Evolutionary conservation across 768 basidiomycete species (phyloP).

Genomic region (Termitomyces sp.): DNA sequence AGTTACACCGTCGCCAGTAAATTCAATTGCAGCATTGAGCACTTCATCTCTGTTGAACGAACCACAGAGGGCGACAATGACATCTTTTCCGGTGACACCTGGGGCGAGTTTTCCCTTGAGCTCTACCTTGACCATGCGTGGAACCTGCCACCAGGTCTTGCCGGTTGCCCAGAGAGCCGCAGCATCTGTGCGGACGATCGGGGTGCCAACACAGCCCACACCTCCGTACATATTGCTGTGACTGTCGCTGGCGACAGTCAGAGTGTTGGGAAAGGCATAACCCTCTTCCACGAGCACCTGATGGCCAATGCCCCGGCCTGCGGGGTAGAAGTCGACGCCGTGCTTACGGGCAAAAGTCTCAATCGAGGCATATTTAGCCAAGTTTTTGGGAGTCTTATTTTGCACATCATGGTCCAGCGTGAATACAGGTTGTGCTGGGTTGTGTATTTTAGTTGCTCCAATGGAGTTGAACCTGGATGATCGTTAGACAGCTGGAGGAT

Average conservation of each 20-base stretch:
- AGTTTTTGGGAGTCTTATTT: constrained; percentile 86
- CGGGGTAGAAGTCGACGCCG: constrained; percentile 91
- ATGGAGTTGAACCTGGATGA: constrained; percentile 83
- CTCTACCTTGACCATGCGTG: constrained; percentile 93
- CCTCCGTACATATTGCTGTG: constrained; percentile 99
- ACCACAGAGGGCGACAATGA: constrained; percentile 95
- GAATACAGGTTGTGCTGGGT: constrained; percentile 86
- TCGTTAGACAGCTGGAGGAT: constrained; percentile 1
- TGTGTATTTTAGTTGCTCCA: constrained; percentile 78
- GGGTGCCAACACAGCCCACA: constrained; percentile 94
- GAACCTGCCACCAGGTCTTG: constrained; percentile 99
- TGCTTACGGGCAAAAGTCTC: constrained; percentile 86
- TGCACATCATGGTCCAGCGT: constrained; percentile 98
- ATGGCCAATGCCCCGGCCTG: constrained; percentile 96
- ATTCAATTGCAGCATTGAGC: constrained; percentile 94
- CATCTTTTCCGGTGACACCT: constrained; percentile 97
- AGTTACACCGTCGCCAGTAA: constrained; percentile 82
- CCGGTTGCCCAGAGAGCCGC: constrained; percentile 98
- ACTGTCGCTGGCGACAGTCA: constrained; percentile 95
- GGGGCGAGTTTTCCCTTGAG: constrained; percentile 74
- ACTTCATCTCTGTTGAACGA: constrained; percentile 97
- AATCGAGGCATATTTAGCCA: constrained; percentile 88
- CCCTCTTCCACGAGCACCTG: constrained; percentile 98
- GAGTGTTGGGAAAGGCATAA: constrained; percentile 92
- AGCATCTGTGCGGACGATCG: constrained; percentile 93